Percentiles rank a stretch among this genome's conserved stretches.
phyloP scores from a whole-genome alignment of 2,329 filamentous ascomycete genomes.

The Emmonsiellopsis sp. region DNA sequence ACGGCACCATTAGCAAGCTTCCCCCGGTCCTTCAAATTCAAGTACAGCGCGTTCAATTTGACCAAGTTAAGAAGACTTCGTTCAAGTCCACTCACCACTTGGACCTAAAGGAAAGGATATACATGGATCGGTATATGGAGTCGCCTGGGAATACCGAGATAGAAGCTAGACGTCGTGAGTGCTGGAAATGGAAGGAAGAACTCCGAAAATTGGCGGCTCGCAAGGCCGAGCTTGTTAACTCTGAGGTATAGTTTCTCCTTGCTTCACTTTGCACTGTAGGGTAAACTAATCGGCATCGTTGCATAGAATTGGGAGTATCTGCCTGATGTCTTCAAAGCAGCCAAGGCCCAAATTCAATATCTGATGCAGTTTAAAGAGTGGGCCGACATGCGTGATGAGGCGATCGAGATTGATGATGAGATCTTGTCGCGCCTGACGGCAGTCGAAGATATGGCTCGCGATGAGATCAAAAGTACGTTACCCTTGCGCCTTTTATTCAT shows the following conservation, averaged over 20 bases:
- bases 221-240: slow-evolving; percentile 34
- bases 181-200: slow-evolving; percentile 61
- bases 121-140: slow-evolving; percentile 78
- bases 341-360: slow-evolving; percentile 36
- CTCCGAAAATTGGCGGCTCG: slow-evolving; percentile 47
- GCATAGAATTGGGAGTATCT: slow-evolving; percentile 21
- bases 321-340: slow-evolving; percentile 22
- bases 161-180: slow-evolving; percentile 56
- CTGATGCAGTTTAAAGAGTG: slow-evolving; percentile 31
- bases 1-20: slow-evolving; percentile 63
- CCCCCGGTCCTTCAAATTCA: slow-evolving; percentile 84
- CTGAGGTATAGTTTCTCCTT: slow-evolving; percentile 15
- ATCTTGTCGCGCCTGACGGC: slow-evolving; percentile 37
- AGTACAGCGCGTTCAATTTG: slow-evolving; percentile 72
- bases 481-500: neutral
- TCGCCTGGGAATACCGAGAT: slow-evolving; percentile 56
- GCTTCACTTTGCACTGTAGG: neutral
- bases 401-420: slow-evolving; percentile 34
- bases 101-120: slow-evolving; percentile 69
- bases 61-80: slow-evolving; percentile 49
- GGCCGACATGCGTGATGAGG: slow-evolving; percentile 23
- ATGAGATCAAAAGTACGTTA: slow-evolving; percentile 38
- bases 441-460: slow-evolving; percentile 36
- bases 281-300: neutral
- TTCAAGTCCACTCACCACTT: slow-evolving; percentile 72